A percentile compares a stretch with the other conserved stretches of the same genome.
Conservation (phyloP, 2,329 filamentous ascomycete genomes). For the Clonostachys solani region DNA sequence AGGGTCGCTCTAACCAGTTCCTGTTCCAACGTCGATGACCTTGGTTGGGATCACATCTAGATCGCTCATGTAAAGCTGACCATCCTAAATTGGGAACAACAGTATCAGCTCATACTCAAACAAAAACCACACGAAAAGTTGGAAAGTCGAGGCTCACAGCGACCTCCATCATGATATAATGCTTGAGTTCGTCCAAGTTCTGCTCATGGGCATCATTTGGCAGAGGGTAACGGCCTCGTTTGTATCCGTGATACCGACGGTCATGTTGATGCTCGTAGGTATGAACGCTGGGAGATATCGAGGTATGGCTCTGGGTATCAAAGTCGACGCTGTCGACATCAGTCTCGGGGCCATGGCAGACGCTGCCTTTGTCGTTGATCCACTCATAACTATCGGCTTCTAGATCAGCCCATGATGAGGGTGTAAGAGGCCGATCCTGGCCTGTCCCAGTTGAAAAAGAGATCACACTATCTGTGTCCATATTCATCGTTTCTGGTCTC, state of each 20-base stretch:
- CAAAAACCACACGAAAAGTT: neutral
- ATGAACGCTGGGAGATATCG: constrained; percentile 23
- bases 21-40: constrained; percentile 44
- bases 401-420: too few species aligned
- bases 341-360: constrained; percentile 1
- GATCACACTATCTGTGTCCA: too few species aligned
- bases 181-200: constrained; percentile 38
- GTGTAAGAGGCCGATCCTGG: too few species aligned
- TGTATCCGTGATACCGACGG: constrained; percentile 36
- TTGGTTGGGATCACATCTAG: constrained; percentile 31
- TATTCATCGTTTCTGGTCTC: too few species aligned
- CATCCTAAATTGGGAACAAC: constrained; percentile 15
- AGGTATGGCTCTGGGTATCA: constrained; percentile 22
- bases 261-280: constrained; percentile 24
- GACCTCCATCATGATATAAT: constrained; percentile 38
- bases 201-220: constrained; percentile 42
- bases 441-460: too few species aligned
- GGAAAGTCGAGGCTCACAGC: constrained; percentile 14
- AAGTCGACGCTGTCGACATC: constrained; percentile 7
- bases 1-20: constrained; percentile 29
- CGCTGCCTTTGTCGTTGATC: too few species aligned
- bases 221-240: constrained; percentile 36
- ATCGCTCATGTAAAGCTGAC: constrained; percentile 32
- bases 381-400: too few species aligned
- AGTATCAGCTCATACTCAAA: neutral